Evolutionary conservation across 768 basidiomycete genomes (phyloP), one percentile per base, ranked within the genome.

Genomic region (Exidia glandulosa): DNA sequence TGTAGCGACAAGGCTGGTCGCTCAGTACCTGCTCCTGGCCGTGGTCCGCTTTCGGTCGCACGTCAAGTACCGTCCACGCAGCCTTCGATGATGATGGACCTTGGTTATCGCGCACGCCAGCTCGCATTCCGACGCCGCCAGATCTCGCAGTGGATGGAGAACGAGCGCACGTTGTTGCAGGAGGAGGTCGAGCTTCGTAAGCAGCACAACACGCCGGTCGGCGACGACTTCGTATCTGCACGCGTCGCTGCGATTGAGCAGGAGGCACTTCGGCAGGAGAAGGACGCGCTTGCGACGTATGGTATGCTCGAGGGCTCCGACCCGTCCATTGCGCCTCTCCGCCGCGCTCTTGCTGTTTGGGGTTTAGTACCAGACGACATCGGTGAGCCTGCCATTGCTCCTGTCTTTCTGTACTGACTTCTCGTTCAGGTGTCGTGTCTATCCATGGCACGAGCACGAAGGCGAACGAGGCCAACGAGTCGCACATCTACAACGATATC

Each of bases 381-480:
- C 63, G 94, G 77, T 65, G 57, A 7, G 63, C 57, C 70, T 72
- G 54, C 69, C 73, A 14, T 67, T 64, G 34, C 59, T 66, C 9
- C 32, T 62, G 60, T 2, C 2, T 34, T 19, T 36, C n/a, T 36
- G 27, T 27, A 3, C 32, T 12, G 3, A 37, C 55, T 9, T 4
- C 19, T n/a, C 13, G 16, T 33, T 37, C 32, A 59, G 63, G 88
- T 62, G 87, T 92, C 32, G 77, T 93, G 59, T 92, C 90, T 13
- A 91, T 93, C 60, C 90, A 93, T 62, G 90, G 90, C 29, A 93
- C 90, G 10, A 91, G 90, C 68, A 93, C 90, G 1, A 82, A 78
- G 62, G 90, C 90, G 14, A 93, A 93, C 66, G 96, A 99, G 79
- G 89, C 92, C 77, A 99, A 99, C 71, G 96, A 99, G 79, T 92